Percentiles rank a stretch among this genome's conserved stretches.
phyloP scores from a whole-genome alignment of 1,284 basidiomycete species.

The Malassezia nana region DNA sequence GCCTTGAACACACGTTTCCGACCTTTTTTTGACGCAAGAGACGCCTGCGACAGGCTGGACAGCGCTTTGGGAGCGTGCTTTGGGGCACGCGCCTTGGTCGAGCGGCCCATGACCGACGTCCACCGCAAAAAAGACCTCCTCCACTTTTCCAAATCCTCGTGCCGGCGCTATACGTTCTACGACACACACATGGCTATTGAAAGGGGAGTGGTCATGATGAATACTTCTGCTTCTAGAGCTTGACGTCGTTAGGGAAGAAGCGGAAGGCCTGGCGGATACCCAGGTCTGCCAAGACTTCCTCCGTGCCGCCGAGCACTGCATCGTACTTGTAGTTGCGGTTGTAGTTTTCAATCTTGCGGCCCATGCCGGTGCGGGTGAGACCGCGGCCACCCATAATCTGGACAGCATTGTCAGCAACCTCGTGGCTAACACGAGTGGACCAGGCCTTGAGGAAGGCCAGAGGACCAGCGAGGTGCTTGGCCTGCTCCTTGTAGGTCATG shows the following conservation, averaged over 20 bases:
- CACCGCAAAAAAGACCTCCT: not conserved
- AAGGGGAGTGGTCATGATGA: not conserved
- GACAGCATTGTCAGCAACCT: conserved; percentile 64
- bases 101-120: not conserved
- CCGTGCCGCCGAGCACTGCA: conserved; percentile 48
- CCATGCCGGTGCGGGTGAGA: conserved; percentile 61
- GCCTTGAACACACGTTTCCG: not conserved
- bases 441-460: conserved; percentile 64
- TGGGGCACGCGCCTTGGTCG: not conserved
- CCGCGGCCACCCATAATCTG: conserved; percentile 63
- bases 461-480: conserved; percentile 54
- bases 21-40: not conserved
- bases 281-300: conserved; percentile 53
- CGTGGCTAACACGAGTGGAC: conserved; percentile 44
- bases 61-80: not conserved
- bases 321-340: conserved; percentile 64
- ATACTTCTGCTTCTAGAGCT: conserved; percentile 18
- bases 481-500: conserved; percentile 63
- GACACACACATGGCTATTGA: too few species aligned
- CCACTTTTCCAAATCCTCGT: not conserved
- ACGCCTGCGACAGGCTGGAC: not conserved
- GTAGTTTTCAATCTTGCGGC: conserved; percentile 52
- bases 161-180: not conserved
- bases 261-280: conserved; percentile 52
- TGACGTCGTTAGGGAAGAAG: conserved; percentile 40